Percentiles rank a stretch among this genome's conserved stretches.
These are phyloP conservation scores for Smittium culicis DNA, from an alignment of 371 early-diverging fungal species.

Conservation along the genomic window DNA sequence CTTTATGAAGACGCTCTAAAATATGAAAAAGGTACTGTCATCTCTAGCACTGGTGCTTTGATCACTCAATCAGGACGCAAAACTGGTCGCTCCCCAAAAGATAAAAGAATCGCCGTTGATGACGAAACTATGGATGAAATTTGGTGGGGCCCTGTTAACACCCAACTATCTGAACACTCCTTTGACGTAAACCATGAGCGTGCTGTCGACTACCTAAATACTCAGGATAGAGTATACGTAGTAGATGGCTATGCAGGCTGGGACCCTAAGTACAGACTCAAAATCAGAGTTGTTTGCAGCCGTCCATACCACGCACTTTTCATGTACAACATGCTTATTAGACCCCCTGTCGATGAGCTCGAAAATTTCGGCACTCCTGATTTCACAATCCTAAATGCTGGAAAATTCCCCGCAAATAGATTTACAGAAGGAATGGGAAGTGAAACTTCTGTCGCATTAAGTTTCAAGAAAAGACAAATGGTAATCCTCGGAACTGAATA, in stretches of 20 bases:
- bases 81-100: constrained; percentile 75
- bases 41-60: constrained; percentile 82
- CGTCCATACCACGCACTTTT: constrained; percentile 93
- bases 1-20: constrained; percentile 90
- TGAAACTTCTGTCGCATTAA: constrained; percentile 77
- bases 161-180: constrained; percentile 66
- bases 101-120: constrained; percentile 95
- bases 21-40: constrained; percentile 71
- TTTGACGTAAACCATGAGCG: constrained; percentile 92
- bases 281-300: constrained; percentile 86
- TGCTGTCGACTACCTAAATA: constrained; percentile 91
- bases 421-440: constrained; percentile 95
- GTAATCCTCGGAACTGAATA: constrained; percentile 95
- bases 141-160: constrained; percentile 98
- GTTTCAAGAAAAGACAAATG: constrained; percentile 67
- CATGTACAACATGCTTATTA: constrained; percentile 95
- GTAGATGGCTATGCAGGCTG: constrained; percentile 90
- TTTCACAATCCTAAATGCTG: constrained; percentile 93
- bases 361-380: constrained; percentile 83
- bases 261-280: constrained; percentile 93
- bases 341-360: constrained; percentile 81
- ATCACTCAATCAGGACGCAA: constrained; percentile 81
- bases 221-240: constrained; percentile 80
- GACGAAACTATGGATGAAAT: constrained; percentile 58
- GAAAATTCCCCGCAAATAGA: constrained; percentile 89